Conservation (phyloP, 208 protist species). For the Tritrichomonas musculus region DNA sequence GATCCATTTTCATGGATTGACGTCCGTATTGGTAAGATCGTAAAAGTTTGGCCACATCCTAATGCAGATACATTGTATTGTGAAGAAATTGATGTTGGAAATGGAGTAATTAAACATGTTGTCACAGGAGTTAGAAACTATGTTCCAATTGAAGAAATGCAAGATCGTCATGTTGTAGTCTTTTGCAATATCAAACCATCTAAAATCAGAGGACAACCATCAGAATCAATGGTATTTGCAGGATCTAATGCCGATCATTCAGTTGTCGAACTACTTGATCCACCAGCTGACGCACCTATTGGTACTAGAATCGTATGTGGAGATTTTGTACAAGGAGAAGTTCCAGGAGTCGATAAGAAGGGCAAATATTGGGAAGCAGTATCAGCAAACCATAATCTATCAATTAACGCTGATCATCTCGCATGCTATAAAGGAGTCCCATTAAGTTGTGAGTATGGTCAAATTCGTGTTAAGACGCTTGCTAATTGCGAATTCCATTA, state of each 20-base stretch:
- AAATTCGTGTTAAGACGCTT: neutral
- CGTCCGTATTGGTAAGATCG: neutral
- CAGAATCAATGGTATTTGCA: constrained; percentile 34
- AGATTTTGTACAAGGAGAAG: neutral
- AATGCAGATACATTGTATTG: constrained; percentile 20
- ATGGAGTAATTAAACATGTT: neutral
- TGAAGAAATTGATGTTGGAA: constrained; percentile 33
- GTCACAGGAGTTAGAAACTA: constrained; percentile 1
- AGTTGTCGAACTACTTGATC: constrained; percentile 27
- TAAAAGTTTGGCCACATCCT: neutral
- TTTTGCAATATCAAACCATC: constrained; percentile 37
- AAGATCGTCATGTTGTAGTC: constrained; percentile 33
- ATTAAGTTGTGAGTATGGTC: neutral
- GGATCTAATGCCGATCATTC: constrained; percentile 34
- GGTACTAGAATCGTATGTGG: constrained; percentile 1
- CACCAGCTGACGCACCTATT: constrained; percentile 31
- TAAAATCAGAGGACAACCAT: constrained; percentile 10
- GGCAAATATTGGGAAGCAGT: neutral
- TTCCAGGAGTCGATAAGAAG: neutral
- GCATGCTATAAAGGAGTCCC: neutral
- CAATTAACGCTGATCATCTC: neutral
- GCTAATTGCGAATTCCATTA: constrained; percentile 26
- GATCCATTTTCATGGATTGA: neutral
- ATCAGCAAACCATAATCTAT: neutral
- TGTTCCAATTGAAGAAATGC: constrained; percentile 38